Evolutionary conservation across 2,329 filamentous ascomycete species (phyloP).

Genomic region (Pyrenochaeta sp.): DNA sequence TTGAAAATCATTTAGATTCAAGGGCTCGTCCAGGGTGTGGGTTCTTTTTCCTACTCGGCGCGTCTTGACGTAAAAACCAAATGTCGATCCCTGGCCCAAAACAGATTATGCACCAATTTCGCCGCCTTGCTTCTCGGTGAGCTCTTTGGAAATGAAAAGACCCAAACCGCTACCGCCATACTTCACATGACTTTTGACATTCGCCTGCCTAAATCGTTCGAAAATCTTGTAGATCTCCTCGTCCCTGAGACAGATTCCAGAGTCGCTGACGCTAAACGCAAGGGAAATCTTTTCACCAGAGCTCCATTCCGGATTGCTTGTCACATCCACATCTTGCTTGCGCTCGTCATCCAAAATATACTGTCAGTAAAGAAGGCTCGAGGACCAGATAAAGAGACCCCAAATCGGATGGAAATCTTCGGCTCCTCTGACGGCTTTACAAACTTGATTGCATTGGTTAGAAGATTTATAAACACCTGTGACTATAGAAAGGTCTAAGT

Average conservation of each 20-base stretch:
- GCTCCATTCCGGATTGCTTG: slow-evolving; percentile 46
- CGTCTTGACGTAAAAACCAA: slow-evolving; percentile 56
- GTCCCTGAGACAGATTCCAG: slow-evolving; percentile 51
- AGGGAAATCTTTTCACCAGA: slow-evolving; percentile 51
- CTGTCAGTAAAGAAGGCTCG: slow-evolving; percentile 34
- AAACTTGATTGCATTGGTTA: slow-evolving; percentile 64
- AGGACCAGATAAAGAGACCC: slow-evolving; percentile 39
- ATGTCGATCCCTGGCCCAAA: slow-evolving; percentile 50
- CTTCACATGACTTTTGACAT: slow-evolving; percentile 48
- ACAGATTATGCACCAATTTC: slow-evolving; percentile 56
- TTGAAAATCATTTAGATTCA: slow-evolving; percentile 7
- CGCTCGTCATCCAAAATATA: slow-evolving; percentile 43
- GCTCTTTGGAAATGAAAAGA: slow-evolving; percentile 56
- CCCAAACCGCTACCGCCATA: slow-evolving; percentile 57
- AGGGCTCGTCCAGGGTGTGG: slow-evolving; percentile 13
- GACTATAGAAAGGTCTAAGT: slow-evolving; percentile 54
- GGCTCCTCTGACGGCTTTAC: slow-evolving; percentile 49
- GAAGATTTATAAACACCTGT: slow-evolving; percentile 82
- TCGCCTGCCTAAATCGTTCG: slow-evolving; percentile 48
- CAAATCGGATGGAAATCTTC: slow-evolving; percentile 50
- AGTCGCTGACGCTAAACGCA: slow-evolving; percentile 50
- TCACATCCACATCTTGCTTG: slow-evolving; percentile 32
- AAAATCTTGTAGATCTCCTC: slow-evolving; percentile 52
- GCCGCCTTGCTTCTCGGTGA: slow-evolving; percentile 56
- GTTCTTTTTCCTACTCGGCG: slow-evolving; percentile 29